Evolutionary conservation across 2,329 filamentous ascomycete species (phyloP).

Genomic region (Xylaria sp.): DNA sequence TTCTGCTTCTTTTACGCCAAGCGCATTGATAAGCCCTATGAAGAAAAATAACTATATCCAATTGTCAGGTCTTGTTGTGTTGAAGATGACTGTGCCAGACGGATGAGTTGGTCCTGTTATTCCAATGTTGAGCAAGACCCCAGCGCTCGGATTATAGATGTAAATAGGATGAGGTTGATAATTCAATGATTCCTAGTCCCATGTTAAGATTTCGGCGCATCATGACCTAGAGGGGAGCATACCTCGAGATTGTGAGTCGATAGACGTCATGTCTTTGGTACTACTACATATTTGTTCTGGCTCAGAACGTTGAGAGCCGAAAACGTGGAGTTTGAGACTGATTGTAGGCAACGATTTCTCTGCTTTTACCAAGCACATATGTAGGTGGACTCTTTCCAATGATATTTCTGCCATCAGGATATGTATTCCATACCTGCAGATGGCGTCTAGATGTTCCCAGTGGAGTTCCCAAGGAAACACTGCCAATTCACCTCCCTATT

Average conservation of each 20-base stretch:
- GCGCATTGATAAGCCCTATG: slow-evolving; percentile 19
- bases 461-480: slow-evolving; percentile 23
- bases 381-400: slow-evolving; percentile 21
- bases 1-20: slow-evolving; percentile 1
- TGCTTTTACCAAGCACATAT: slow-evolving; percentile 28
- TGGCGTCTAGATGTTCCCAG: slow-evolving; percentile 26
- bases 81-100: slow-evolving; percentile 19
- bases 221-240: background rate
- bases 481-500: slow-evolving; percentile 23
- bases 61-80: slow-evolving; percentile 19
- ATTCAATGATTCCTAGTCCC: background rate
- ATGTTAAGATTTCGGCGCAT: background rate
- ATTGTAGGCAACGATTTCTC: slow-evolving; percentile 21
- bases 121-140: slow-evolving; percentile 10
- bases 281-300: slow-evolving; percentile 5
- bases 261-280: slow-evolving; percentile 17
- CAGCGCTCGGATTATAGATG: background rate
- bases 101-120: slow-evolving; percentile 22
- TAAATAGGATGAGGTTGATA: background rate
- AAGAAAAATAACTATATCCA: slow-evolving; percentile 21
- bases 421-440: slow-evolving; percentile 20
- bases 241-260: slow-evolving; percentile 23
- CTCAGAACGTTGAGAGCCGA: slow-evolving; percentile 10
- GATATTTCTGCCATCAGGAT: slow-evolving; percentile 15
- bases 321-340: slow-evolving; percentile 20